Base-by-base conservation (phyloP, 75 land plant genomes). In the Chamaecyparis obtusa region DNA sequence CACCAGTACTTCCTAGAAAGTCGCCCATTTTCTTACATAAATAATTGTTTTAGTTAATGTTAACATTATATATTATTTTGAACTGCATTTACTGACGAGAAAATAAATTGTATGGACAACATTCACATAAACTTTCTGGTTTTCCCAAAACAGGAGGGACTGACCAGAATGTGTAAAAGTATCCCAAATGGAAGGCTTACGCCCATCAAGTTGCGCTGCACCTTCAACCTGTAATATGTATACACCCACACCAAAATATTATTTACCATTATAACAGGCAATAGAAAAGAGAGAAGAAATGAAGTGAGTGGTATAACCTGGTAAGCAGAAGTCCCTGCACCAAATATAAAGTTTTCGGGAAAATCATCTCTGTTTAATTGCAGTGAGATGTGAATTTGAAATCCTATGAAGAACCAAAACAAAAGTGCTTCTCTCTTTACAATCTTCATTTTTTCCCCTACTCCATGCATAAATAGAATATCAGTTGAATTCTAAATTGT, bases 301-400 rank as follows among this genome's bases (percentile, higher is more conserved):
- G 1, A 77, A 87, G 76, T 46, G 33, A 33, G 3, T 30, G 76
- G 21, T 27, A 24, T 16, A 10, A 94, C 95, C 94, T 94, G 95
- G 81, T 91, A 94, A 90, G 95, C 93, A 36, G 94, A 90, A 15
- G 95, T 86, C 24, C 89, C 95, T 27, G 93, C 88, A 1, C 94
- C 95, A 81, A 93, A 94, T 37, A 93, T 83, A 57, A 94, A 94
- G 39, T 54, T 86, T 27, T 85, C 21, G 37, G 95, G 95, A 78
- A 94, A 94, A 81, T 94, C 94, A 35, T 46, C 9, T 49, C 90
- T 92, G 81, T 74, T 85, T 3, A 33, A 33, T 3, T 74, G 76
- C 76, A 33, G 76, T 10, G 76, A 32, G 76, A 11, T 16, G 11
- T 11, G 76, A 74, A 67, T 67, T 67, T 67, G n/a, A 67, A 74